Base-by-base conservation (phyloP, 371 early-diverging fungal species). In the Mucor racemosus region DNA sequence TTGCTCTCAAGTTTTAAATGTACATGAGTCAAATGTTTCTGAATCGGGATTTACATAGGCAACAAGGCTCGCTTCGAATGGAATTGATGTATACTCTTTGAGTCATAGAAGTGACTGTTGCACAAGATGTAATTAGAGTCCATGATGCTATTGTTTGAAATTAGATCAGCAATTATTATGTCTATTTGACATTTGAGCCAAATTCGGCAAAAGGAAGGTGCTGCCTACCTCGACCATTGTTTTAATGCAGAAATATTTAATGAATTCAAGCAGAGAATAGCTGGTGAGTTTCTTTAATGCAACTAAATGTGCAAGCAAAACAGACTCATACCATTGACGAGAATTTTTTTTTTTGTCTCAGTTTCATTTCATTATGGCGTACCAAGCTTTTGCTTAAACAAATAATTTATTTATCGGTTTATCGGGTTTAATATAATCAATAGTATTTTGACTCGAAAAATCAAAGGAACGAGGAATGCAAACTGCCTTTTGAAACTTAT, bases 61-160 rank as follows among this genome's bases (percentile, higher is more conserved):
- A 21, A 8, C 15, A 44, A 17, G 13, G 50, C 50, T 21, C 26
- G 26, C 17, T 50, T 50, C 50, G 50, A 50, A 50, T 50, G 21
- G 26, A 50, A 50, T 44, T 50, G 50, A 17, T 26, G 8, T 26
- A 50, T 50, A 50, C 26, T 19, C 26, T 26, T 50, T 50, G 50
- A 50, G 50, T 50, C 50, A 50, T 50, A 50, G 26, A 19, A 26
- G 50, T 50, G 50, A 50, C 50, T 50, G 17, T 17, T 44, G 44
- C 38, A 7, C 11, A 38, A 38, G 1, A 11, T 38, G 11, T 38
- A 38, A 38, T 11, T 21, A 0, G 21, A 1, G 5, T 50, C 0
- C 1, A 38, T 38, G 9, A 5, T 38, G 4, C 38, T 9, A 11
- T 9, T 38, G 11, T 38, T 38, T 7, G 38, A 38, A 38, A 9